Conservation (phyloP, 805 yeast genomes). For the Candida nitratophila region DNA sequence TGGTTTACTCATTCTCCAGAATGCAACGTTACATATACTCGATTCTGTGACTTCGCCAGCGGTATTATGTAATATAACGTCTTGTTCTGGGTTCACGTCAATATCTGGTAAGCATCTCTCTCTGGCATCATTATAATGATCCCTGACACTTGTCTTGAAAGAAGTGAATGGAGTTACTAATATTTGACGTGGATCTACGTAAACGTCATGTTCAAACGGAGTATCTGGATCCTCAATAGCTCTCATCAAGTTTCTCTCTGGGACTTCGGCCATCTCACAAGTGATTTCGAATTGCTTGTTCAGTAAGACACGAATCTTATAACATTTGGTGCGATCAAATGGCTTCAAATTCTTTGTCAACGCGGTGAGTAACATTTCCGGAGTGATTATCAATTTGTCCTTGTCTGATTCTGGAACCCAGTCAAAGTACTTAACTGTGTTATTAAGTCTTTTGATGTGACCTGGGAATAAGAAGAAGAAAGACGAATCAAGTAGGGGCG, state of each 20-base stretch:
- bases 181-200: conserved; percentile 47
- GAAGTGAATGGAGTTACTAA: conserved; percentile 71
- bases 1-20: conserved; percentile 29
- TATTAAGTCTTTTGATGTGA: conserved; percentile 55
- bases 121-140: conserved; percentile 58
- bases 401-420: conserved; percentile 29
- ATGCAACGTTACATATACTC: conserved; percentile 73
- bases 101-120: conserved; percentile 33
- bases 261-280: conserved; percentile 23
- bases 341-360: conserved; percentile 29
- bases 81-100: conserved; percentile 30
- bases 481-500: conserved; percentile 16
- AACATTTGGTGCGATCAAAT: conserved; percentile 26
- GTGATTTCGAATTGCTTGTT: conserved; percentile 21
- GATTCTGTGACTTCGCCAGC: conserved; percentile 69
- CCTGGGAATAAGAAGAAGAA: conserved; percentile 56
- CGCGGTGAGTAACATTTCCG: conserved; percentile 32
- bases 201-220: conserved; percentile 45
- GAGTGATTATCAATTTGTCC: conserved; percentile 24
- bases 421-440: conserved; percentile 47
- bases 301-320: conserved; percentile 42
- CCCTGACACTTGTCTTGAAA: conserved; percentile 76
- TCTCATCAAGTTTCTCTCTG: conserved; percentile 7
- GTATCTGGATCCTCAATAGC: background rate
- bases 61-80: conserved; percentile 64